Base-by-base conservation (phyloP, 306 rosid species). In the Macrotyloma uniflorum region DNA sequence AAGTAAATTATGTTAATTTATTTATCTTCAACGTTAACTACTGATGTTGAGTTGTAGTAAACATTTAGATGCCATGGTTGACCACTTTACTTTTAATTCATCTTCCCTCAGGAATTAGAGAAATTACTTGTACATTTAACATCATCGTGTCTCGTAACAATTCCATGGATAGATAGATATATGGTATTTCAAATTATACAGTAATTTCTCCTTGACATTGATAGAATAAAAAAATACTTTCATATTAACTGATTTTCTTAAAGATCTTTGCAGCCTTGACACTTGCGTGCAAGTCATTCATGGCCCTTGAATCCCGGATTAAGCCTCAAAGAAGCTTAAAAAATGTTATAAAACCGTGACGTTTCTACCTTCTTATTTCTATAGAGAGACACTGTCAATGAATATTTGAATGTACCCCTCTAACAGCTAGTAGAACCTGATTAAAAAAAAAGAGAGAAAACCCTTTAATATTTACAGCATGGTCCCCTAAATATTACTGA, bases 301-400 rank as follows among this genome's bases (percentile, higher is more conserved):
- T 55, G 86, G 70, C 83, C 79, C 70, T 76, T 80, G 77, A 61
- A 49, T 55, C 40, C 45, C 19, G 32, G 79, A n/a, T 58, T 22
- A 62, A 79, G 65, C 62, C 66, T 72, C 30, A 33, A 42, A 72
- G 49, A 22, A 62, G 11, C 35, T 9, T 33, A 47, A 55, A 28
- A 47, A 70, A 19, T 1, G 51, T 59, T 18, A 62, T 30, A 69
- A 59, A 79, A 82, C 51, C 53, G 76, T 70, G 84, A 70, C 32
- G 14, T 71, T 74, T 69, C 62, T 69, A 79, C 42, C 69, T 82
- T 69, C 76, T 74, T 53, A 47, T 74, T 77, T 74, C 54, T 33
- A 47, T 8, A 49, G 63, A 66, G 55, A 63, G 82, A 36, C 85
- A 77, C 19, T n/a, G 47, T 47, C 65, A 65, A 42, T 53, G 65